Base-by-base conservation (phyloP, 257 asterid genomes). In the Ophiorrhiza pumila region DNA sequence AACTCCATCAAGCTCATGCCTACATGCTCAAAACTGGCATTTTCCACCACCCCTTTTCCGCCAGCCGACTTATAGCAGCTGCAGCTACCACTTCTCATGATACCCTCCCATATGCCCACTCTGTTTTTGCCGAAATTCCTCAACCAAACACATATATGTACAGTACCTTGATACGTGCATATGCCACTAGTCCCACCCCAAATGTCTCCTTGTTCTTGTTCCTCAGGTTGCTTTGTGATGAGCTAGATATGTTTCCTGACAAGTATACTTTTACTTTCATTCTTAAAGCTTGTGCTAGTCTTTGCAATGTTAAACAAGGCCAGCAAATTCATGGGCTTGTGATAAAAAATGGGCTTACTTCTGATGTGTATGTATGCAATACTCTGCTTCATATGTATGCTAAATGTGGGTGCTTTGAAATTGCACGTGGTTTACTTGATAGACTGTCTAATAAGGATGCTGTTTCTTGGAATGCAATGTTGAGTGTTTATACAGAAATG, bases 1-100 rank as follows among this genome's bases (percentile, higher is more conserved):
- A 79, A 71, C 78, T 82, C 77, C 78, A 70, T 7, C 86, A 82
- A 66, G 79, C 78, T 52, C 87, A 83, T 23, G 83, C 83, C 65
- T 61, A 75, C 46, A 65, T 78, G 79, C 81, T 83, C 61, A 83
- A 83, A 83, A 72, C 85, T 9, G 81, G 81, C 59, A 50, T 75
- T 52, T 78, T 80, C 15, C 78, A 68, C 14, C 50, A 78, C 12
- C 70, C 83, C 49, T 78, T 60, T 56, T 42, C 81, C 41, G 72
- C 74, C 39, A 78, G 81, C 79, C 85, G 87, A 71, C 81, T 83
- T 29, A 49, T 83, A 46, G 56, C 83, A 17, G 46, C 64, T 2
- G 85, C 81, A 6, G 77, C 78, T 52, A 73, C 72, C 49, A 56
- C 29, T 47, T 59, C 70, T 47, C 14, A 59, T 20, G 74, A 58